phyloP scores from a whole-genome alignment of 345 rosid genomes.

The Kernera saxatilis region DNA sequence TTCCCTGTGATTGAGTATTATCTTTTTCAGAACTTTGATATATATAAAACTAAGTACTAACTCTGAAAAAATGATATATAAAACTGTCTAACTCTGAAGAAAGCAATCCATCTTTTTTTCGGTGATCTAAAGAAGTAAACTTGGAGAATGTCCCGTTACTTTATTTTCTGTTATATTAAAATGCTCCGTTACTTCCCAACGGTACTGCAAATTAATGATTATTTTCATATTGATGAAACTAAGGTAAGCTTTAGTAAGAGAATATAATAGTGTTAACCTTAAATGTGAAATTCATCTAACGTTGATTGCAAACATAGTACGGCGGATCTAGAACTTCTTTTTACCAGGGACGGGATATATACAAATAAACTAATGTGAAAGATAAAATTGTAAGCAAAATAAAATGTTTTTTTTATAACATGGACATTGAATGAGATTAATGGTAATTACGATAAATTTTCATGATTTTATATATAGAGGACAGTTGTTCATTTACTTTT shows the following conservation, averaged over 20 bases:
- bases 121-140: background rate
- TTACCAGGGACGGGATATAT: too few relatives aligned
- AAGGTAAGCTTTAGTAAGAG: background rate
- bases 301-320: too few relatives aligned
- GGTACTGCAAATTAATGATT: background rate
- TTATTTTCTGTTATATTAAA: background rate
- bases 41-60: background rate
- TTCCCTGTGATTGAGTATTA: background rate
- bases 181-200: conserved; percentile 3
- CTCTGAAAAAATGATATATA: too few relatives aligned
- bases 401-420: too few relatives aligned
- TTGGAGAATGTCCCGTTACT: background rate
- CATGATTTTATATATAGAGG: too few relatives aligned
- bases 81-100: too few relatives aligned
- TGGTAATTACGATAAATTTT: too few relatives aligned
- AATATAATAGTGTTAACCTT: background rate
- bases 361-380: too few relatives aligned
- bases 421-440: too few relatives aligned
- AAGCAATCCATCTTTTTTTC: background rate
- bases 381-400: too few relatives aligned
- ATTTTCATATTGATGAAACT: background rate
- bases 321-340: too few relatives aligned
- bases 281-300: conserved; percentile 10
- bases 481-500: too few relatives aligned
- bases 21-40: background rate